These are phyloP conservation scores for Canavalia ensiformis DNA, from an alignment of 306 rosid genomes.

Conservation along the genomic window DNA sequence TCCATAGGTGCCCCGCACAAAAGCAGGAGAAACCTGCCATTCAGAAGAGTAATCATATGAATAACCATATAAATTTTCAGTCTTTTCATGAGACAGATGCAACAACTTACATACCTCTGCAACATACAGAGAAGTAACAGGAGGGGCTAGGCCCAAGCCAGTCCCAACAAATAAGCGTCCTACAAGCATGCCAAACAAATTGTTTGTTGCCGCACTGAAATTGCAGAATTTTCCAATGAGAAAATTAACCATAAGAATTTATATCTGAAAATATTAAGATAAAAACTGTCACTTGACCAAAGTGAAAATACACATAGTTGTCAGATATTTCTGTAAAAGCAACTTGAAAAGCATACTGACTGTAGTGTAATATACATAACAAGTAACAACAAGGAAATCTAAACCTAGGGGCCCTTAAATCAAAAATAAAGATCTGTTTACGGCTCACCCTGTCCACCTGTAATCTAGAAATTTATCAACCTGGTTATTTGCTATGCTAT, in stretches of 20 bases:
- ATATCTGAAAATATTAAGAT: neutral
- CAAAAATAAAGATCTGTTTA: constrained; percentile 5
- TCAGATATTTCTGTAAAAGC: constrained; percentile 28
- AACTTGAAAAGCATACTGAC: constrained; percentile 25
- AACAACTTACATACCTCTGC: constrained; percentile 73
- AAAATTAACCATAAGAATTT: constrained; percentile 30
- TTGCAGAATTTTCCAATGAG: constrained; percentile 44
- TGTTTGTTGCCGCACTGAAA: constrained; percentile 91
- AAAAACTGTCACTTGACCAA: constrained; percentile 15
- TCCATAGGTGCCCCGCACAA: constrained; percentile 94
- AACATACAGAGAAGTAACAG: constrained; percentile 86
- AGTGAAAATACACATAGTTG: constrained; percentile 19
- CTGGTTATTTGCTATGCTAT: neutral
- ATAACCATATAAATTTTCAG: constrained; percentile 35
- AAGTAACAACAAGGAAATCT: constrained; percentile 19
- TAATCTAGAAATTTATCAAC: constrained; percentile 29
- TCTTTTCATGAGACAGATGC: constrained; percentile 37
- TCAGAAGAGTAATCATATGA: constrained; percentile 34
- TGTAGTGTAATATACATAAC: constrained; percentile 17
- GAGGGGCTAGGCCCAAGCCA: constrained; percentile 95
- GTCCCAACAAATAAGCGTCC: constrained; percentile 95
- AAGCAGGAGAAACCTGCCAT: constrained; percentile 90
- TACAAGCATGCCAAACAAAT: constrained; percentile 91
- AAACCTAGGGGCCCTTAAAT: constrained; percentile 20
- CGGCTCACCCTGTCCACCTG: constrained; percentile 20